These are phyloP conservation scores for Candida coquimbonensis DNA, from an alignment of 805 yeast species.

Conservation along the genomic window DNA sequence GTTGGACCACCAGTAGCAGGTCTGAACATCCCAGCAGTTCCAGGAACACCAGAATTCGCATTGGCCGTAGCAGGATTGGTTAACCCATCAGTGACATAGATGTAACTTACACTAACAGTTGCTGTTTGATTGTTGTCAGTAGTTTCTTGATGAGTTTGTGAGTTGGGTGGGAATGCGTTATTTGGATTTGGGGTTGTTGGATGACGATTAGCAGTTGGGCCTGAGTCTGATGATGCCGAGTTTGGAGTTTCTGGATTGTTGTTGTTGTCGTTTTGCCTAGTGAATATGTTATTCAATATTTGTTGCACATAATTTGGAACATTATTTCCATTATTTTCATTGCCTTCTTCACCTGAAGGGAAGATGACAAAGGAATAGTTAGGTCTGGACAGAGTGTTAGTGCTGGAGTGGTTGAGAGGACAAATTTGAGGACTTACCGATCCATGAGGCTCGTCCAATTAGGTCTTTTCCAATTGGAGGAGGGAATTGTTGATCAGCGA, in stretches of 20 bases:
- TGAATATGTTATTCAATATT: neutral
- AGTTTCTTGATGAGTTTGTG: neutral
- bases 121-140: neutral
- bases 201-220: neutral
- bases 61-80: neutral
- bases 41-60: too few relatives aligned
- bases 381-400: neutral
- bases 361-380: constrained; percentile 15
- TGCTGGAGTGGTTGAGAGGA: neutral
- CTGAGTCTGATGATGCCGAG: neutral
- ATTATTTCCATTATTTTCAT: neutral
- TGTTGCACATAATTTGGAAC: neutral
- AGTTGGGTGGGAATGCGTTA: neutral
- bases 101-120: neutral
- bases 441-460: neutral
- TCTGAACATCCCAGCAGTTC: neutral
- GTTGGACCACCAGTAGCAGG: neutral
- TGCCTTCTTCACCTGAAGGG: constrained; percentile 15
- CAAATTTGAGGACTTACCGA: neutral
- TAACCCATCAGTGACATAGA: neutral
- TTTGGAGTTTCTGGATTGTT: neutral
- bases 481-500: neutral
- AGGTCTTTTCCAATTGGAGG: neutral
- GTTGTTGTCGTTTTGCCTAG: neutral
- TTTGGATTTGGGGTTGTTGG: neutral